Evolutionary conservation across 768 basidiomycete species (phyloP), one percentile per base, ranked within the genome.

Genomic region (Galerina sulciceps): DNA sequence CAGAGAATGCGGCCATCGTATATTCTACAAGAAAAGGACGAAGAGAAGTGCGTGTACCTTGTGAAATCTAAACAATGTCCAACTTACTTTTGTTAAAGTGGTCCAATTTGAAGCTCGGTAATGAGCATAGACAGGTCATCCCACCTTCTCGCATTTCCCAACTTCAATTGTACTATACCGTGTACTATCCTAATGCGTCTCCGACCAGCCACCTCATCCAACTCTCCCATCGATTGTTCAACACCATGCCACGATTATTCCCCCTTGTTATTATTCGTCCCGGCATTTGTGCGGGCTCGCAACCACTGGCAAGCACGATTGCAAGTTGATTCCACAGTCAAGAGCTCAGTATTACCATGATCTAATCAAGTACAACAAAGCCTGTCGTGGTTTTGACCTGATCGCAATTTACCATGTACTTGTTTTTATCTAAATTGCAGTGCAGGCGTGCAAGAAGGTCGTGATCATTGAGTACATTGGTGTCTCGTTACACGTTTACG

Each of bases 11-110:
- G 96, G 96, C 3, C 96, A 98, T 74, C 87, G 96, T 52, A 96
- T 99, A 72, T 95, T 99, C 93, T 98, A 97, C 77, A 99, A 99
- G 78, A 97, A 96, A 75, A 80, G 96, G 67, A 96, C 95, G 20
- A 92, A 85, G 69, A 81, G 94, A 81, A 96, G 96, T 98, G 67
- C 71, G 94, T 79, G 17, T 47, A 44, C 14, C 26, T 46, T 36
- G 11, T 63, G 41, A 53, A 20, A 41, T 26, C 20, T n/a, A 34
- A 26, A 18, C 31, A 45, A 41, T 49, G 41, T 31, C 44, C 23
- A 45, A 55, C 60, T 66, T 43, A 67, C 46, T 53, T 20, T 18
- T 38, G 41, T 63, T 55, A 59, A 61, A 90, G 89, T 91, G 89
- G 89, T 90, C 2, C 89, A 91, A 77, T 90, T 90, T 60, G 92